phyloP scores from a whole-genome alignment of 1,139 yeast species.

The Saccharomyces hybrid region DNA sequence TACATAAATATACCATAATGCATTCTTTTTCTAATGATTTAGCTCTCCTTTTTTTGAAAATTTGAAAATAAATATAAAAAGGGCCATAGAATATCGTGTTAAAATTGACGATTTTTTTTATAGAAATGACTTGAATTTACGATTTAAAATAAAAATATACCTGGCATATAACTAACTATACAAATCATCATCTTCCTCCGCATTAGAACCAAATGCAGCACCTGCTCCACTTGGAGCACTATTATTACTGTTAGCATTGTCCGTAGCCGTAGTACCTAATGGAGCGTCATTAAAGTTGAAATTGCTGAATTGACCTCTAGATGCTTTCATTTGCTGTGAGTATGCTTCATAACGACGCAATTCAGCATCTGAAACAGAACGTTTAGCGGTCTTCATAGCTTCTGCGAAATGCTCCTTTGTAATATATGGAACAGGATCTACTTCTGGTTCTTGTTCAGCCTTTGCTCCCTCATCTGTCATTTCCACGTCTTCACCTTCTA shows the following conservation, averaged over 20 bases:
- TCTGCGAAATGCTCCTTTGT: constrained; percentile 93
- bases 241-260: constrained; percentile 32
- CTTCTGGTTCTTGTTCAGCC: constrained; percentile 48
- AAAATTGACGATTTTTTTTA: not conserved
- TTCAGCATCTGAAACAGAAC: constrained; percentile 95
- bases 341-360: constrained; percentile 98
- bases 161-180: constrained; percentile 47
- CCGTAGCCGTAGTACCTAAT: constrained; percentile 36
- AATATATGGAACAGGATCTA: constrained; percentile 92
- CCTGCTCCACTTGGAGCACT: constrained; percentile 18
- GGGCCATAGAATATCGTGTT: not conserved
- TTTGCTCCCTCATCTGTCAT: constrained; percentile 61
- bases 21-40: not conserved
- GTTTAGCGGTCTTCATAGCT: constrained; percentile 98
- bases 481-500: constrained; percentile 60
- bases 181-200: constrained; percentile 84
- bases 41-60: not conserved
- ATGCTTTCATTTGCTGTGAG: constrained; percentile 92
- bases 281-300: constrained; percentile 59
- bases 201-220: constrained; percentile 50
- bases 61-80: not conserved
- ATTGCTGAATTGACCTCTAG: constrained; percentile 85
- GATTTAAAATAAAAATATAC: constrained; percentile 5
- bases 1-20: not conserved
- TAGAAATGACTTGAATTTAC: not conserved